Base-by-base conservation (phyloP, 768 basidiomycete species). In the Sutorius australiensis region DNA sequence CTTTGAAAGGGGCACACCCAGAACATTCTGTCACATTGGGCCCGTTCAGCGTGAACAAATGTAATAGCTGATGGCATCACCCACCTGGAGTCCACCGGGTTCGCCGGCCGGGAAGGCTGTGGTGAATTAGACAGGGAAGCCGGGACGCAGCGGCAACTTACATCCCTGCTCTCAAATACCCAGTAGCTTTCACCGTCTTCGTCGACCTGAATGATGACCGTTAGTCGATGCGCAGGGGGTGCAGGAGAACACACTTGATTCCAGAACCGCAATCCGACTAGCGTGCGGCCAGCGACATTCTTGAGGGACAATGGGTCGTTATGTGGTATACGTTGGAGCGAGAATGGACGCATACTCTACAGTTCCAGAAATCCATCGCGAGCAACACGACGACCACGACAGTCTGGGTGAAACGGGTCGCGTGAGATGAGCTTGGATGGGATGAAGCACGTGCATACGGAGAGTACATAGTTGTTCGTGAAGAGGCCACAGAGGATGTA, bases 361-460 rank as follows among this genome's bases (percentile, higher is more conserved):
- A 93, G 62, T 95, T 98, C 97, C 95, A 99, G 70, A 99, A 99
- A 73, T 99, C 97, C 82, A 95, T 88, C 0, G 95, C 89, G 24
- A 99, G 81, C 14, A 99, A 76, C 2, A 98, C 86, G 19, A 98
- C 97, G 0, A 98, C 95, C 9, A 82, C 71, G 4, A 99, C 95
- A 24, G 94, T 95, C 84, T 86, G 62, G 21, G 51, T 28, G 58
- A 46, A 45, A 24, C 24, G 27, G 47, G 43, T 19, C 16, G 34
- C 21, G 38, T 49, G 39, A 50, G 51, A 46, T 19, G 48, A 17
- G 40, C 9, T 34, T 40, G 43, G 33, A 7, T 6, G 40, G 40
- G 21, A 17, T 6, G 16, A 48, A 48, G 21, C 39, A 32, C 8
- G 40, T 30, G 71, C 91, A 61, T 54, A 95, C 94, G 42, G 93